A percentile compares a stretch with the other conserved stretches of the same genome.
Conservation (phyloP, 805 yeast genomes). For the Pichia scutulata region DNA sequence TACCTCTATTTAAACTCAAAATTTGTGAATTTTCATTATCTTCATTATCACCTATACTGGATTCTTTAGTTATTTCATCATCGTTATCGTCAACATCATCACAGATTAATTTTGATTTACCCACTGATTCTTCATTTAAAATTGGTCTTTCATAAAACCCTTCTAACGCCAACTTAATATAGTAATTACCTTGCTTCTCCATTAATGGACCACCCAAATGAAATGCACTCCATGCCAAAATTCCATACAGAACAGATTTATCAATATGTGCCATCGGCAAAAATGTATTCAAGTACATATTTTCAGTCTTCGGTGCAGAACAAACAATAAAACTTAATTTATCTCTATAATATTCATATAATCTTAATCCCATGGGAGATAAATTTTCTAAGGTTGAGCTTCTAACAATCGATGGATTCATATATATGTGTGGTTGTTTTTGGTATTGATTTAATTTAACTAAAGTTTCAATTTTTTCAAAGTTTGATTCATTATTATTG, state of each 20-base stretch:
- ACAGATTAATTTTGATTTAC: slow-evolving; percentile 17
- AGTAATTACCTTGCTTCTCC: slow-evolving; percentile 41
- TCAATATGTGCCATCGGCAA: slow-evolving; percentile 49
- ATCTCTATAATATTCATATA: slow-evolving; percentile 40
- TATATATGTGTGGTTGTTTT: slow-evolving; percentile 15
- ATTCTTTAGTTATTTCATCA: slow-evolving; percentile 16
- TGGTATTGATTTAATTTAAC: not conserved
- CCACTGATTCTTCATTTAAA: slow-evolving; percentile 16
- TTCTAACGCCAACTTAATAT: slow-evolving; percentile 39
- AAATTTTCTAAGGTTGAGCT: slow-evolving; percentile 24
- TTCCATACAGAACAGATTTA: slow-evolving; percentile 42
- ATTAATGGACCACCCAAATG: slow-evolving; percentile 37
- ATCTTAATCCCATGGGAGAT: slow-evolving; percentile 29
- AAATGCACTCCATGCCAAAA: slow-evolving; percentile 50
- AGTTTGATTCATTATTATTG: not conserved
- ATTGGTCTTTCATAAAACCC: slow-evolving; percentile 32
- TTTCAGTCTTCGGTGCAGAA: slow-evolving; percentile 43
- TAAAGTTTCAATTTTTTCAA: not conserved
- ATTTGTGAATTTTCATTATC: slow-evolving; percentile 9
- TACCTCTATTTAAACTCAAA: slow-evolving; percentile 22
- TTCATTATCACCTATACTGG: slow-evolving; percentile 4
- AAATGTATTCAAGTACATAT: slow-evolving; percentile 44
- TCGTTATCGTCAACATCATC: slow-evolving; percentile 23
- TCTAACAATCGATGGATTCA: slow-evolving; percentile 24
- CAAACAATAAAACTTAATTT: slow-evolving; percentile 36